Evolutionary conservation across 176 grass and related monocot genomes (phyloP).

Genomic region (Leersia perrieri): DNA sequence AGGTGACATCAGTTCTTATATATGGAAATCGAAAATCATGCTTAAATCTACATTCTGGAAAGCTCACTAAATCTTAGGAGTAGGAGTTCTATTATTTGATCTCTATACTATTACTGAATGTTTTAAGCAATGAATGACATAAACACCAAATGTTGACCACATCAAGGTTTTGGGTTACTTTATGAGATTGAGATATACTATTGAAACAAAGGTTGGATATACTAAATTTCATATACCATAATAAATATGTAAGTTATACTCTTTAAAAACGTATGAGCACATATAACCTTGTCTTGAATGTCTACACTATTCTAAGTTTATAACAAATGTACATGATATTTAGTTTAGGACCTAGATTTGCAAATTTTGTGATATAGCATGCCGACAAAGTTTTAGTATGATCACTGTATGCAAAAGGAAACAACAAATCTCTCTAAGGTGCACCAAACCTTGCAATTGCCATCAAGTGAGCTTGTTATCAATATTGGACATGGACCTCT

Average conservation of each 20-base stretch:
- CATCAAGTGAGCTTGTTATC: constrained; percentile 45
- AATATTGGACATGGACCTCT: background rate
- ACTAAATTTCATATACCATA: background rate
- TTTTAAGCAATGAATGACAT: background rate
- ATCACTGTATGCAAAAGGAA: background rate
- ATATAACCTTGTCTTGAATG: background rate
- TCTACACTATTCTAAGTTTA: background rate
- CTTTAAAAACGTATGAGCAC: background rate
- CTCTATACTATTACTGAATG: background rate
- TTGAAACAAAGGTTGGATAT: background rate
- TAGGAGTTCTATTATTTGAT: background rate
- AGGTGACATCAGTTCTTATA: background rate
- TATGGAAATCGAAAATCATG: background rate
- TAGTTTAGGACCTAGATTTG: background rate
- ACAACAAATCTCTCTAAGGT: background rate
- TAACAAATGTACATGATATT: background rate
- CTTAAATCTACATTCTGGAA: background rate
- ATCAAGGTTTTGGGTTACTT: background rate
- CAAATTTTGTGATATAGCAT: background rate
- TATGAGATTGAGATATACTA: background rate
- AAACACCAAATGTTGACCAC: background rate
- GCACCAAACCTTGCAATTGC: constrained; percentile 35
- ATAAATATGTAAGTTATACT: background rate
- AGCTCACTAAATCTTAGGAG: background rate
- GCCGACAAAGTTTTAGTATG: background rate